These are phyloP conservation scores for Pseudonectria buxi DNA, from an alignment of 2,329 filamentous ascomycete species.

Conservation along the genomic window DNA sequence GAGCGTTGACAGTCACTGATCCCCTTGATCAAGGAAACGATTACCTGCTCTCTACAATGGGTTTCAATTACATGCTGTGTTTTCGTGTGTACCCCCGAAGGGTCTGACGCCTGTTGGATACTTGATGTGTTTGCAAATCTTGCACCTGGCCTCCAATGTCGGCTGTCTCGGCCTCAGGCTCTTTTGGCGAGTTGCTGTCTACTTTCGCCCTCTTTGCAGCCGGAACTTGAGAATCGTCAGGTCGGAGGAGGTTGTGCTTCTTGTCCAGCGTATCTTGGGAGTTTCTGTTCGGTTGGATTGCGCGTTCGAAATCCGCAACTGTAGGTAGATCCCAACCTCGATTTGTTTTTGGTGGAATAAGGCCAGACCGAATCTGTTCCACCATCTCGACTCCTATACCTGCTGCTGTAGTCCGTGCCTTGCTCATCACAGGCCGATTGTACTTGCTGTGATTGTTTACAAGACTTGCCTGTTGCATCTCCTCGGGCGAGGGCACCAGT, in stretches of 20 bases:
- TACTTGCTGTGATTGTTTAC: conserved; percentile 16
- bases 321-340: conserved; percentile 14
- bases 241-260: neutral
- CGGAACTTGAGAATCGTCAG: conserved; percentile 1
- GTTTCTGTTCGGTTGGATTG: conserved; percentile 2
- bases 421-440: conserved; percentile 14
- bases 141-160: neutral
- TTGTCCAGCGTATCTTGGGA: neutral
- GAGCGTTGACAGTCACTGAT: too few species aligned
- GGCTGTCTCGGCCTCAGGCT: neutral
- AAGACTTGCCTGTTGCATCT: conserved; percentile 1
- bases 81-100: too few species aligned
- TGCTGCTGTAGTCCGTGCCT: conserved; percentile 1
- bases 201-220: conserved; percentile 11
- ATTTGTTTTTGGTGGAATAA: conserved; percentile 10
- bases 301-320: conserved; percentile 20
- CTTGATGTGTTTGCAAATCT: neutral
- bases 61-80: too few species aligned
- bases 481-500: conserved; percentile 1
- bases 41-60: too few species aligned
- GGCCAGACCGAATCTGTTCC: conserved; percentile 21
- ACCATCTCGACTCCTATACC: conserved; percentile 14
- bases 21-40: too few species aligned
- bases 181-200: conserved; percentile 1
- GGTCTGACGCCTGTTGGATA: too few species aligned